phyloP scores from a whole-genome alignment of 2,329 filamentous ascomycete genomes.

The Colletotrichum sp. region DNA sequence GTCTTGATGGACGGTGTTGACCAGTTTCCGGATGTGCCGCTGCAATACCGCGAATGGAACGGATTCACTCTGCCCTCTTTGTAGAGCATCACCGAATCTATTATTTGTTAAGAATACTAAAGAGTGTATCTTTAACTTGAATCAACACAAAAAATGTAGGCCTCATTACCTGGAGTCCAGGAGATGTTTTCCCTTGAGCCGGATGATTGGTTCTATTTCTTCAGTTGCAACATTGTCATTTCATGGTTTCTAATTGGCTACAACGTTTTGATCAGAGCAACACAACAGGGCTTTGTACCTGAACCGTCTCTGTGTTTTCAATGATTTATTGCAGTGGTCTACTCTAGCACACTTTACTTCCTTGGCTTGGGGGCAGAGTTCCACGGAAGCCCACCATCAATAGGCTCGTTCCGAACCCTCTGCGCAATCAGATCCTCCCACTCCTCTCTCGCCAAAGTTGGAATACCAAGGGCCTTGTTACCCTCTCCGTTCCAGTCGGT shows the following conservation, averaged over 20 bases:
- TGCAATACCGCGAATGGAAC: background rate
- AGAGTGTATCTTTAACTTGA: background rate
- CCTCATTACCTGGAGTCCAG: fast-evolving
- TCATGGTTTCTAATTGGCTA: background rate
- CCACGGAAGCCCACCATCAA: background rate
- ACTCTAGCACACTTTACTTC: background rate
- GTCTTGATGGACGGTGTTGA: slow-evolving; percentile 53
- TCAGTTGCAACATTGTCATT: background rate
- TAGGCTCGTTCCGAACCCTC: background rate
- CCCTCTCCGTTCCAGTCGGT: background rate
- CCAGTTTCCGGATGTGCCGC: slow-evolving; percentile 8
- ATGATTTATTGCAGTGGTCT: background rate
- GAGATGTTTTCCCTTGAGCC: background rate
- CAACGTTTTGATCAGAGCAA: background rate
- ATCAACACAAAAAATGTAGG: background rate
- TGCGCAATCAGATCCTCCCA: background rate
- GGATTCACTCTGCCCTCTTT: background rate
- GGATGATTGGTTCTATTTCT: background rate
- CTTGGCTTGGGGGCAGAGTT: background rate
- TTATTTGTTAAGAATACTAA: background rate
- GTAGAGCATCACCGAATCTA: background rate
- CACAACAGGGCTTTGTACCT: fast-evolving
- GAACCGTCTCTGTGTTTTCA: fast-evolving
- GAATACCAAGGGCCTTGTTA: background rate
- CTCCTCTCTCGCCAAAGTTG: background rate